Conservation (phyloP, 129 eudicot genomes). For the Helianthus tuberosus region DNA sequence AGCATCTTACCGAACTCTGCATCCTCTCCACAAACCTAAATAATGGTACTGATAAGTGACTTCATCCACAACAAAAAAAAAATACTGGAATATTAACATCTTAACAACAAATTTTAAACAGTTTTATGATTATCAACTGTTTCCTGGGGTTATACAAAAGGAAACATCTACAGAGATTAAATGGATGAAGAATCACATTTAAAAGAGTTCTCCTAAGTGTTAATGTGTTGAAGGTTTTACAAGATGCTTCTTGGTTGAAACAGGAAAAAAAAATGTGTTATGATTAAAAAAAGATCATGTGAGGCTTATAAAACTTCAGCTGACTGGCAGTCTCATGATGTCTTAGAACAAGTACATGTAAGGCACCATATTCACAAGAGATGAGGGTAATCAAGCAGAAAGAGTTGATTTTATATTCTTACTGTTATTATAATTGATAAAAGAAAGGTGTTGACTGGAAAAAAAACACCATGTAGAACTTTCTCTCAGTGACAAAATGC, state of each 20-base stretch:
- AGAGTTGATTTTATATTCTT: background rate
- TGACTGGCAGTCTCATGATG: constrained; percentile 2
- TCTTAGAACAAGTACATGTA: background rate
- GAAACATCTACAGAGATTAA: background rate
- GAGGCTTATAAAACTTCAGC: background rate
- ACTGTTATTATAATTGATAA: background rate
- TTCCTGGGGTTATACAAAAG: background rate
- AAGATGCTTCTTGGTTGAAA: background rate
- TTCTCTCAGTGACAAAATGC: background rate
- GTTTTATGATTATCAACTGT: background rate
- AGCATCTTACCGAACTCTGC: constrained; percentile 59
- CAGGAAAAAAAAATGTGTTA: too few relatives aligned
- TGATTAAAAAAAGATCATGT: background rate
- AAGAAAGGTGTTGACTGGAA: background rate
- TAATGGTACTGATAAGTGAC: constrained; percentile 17
- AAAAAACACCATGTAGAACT: background rate
- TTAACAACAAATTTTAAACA: constrained; percentile 5
- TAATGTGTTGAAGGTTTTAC: background rate
- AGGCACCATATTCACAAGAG: background rate
- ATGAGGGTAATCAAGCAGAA: background rate
- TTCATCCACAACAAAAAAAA: constrained; percentile 3
- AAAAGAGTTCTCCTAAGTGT: background rate
- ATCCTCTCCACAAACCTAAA: constrained; percentile 53
- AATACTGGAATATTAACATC: background rate
- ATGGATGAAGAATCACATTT: background rate